Evolutionary conservation across 768 basidiomycete genomes (phyloP), one percentile per base, ranked within the genome.

Genomic region (Tephrocybe sp.): DNA sequence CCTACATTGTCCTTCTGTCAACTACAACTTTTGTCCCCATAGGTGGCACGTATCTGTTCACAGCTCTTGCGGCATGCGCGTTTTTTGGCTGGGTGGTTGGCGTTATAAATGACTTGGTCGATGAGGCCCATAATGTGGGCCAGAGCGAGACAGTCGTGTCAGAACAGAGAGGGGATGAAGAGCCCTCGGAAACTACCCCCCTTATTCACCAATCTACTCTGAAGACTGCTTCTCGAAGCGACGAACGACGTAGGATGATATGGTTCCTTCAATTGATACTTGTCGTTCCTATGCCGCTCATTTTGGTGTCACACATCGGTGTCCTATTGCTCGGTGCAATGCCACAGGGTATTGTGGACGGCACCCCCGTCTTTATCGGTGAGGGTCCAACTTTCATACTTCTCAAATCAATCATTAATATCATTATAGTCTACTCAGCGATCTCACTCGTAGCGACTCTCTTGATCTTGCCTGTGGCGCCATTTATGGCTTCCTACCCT

Each of bases 221-320:
- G 30, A 31, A 11, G 32, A 31, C 21, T 8, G 35, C 35, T 8
- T 12, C 43, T 9, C 8, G n/a, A 28, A 21, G 22, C 30, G n/a
- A 44, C 45, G 27, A 58, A 58, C 25, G 63, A 65, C 46, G 57
- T 50, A 18, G 57, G 67, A 27, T 67, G 66, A 26, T 72, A 65
- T 89, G 87, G 86, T 75, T 84, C 34, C 52, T 77, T 32, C 83
- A 88, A 60, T 59, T 84, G 32, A 40, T 86, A 4, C 51, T 84
- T 5, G 69, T 77, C 1, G 72, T 87, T 2, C 78, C 82, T 4
- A 40, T 80, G 1, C 79, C 83, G 0, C 70, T 78, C 2, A 70
- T 83, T 11, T 59, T 88, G 32, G 49, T 83, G 9, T 70, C 69
- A 40, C 79, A 89, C 57, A 67, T 84, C 24, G 64, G 66, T 0